Evolutionary conservation across 148 eudicot genomes (phyloP).

Genomic region (Rhododendron ovatum): DNA sequence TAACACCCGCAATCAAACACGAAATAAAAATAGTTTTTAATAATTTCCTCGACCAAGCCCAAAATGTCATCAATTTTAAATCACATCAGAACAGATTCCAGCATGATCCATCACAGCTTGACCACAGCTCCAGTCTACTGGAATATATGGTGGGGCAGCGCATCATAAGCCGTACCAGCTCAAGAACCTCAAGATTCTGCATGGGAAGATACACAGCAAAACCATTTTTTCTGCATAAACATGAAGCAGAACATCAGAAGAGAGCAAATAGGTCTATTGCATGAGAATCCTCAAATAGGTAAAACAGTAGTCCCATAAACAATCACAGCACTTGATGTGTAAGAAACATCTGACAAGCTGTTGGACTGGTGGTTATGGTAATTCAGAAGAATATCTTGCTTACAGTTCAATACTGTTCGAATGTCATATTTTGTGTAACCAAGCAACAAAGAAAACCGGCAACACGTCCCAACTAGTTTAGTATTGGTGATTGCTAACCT

Average conservation of each 20-base stretch:
- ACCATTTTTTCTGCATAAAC: constrained; percentile 44
- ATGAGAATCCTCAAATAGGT: not conserved
- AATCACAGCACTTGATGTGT: not conserved
- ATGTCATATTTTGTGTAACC: not conserved
- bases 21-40: not conserved
- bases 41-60: constrained; percentile 5
- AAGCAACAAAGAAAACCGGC: not conserved
- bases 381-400: not conserved
- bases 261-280: not conserved
- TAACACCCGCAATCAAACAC: constrained; percentile 2
- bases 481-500: not conserved
- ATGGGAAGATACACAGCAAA: constrained; percentile 30
- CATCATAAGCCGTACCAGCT: not conserved
- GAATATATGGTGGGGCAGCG: constrained; percentile 5
- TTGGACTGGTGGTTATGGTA: constrained; percentile 1
- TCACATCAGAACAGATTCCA: constrained; percentile 17
- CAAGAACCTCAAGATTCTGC: constrained; percentile 25
- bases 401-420: not conserved
- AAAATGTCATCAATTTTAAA: constrained; percentile 3
- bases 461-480: not conserved
- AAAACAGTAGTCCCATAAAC: not conserved
- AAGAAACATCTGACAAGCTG: not conserved
- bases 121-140: constrained; percentile 24
- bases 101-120: constrained; percentile 27
- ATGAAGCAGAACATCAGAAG: not conserved